phyloP scores from a whole-genome alignment of 169 alveolate genomes.

The Babesia bigemina region DNA sequence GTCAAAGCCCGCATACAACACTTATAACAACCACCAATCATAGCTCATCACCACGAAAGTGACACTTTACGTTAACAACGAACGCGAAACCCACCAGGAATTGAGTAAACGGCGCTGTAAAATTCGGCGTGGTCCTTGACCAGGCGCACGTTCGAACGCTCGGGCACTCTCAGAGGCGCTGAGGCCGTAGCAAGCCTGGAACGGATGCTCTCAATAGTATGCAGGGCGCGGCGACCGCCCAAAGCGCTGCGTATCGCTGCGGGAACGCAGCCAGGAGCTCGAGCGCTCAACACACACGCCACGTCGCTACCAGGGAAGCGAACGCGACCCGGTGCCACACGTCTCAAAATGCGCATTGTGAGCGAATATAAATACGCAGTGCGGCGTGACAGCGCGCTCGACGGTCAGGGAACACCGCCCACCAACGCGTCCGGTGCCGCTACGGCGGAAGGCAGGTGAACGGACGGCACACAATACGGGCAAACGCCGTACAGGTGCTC shows the following conservation, averaged over 20 bases:
- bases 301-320: slow-evolving; percentile 16
- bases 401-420: slow-evolving; percentile 8
- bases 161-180: slow-evolving; percentile 9
- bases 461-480: neutral
- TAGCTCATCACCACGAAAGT: neutral
- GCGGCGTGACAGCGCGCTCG: neutral
- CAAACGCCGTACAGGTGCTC: too few species aligned
- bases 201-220: slow-evolving; percentile 5
- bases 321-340: neutral
- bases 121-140: slow-evolving; percentile 37
- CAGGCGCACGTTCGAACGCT: slow-evolving; percentile 31
- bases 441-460: slow-evolving; percentile 1
- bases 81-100: slow-evolving; percentile 23
- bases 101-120: slow-evolving; percentile 19
- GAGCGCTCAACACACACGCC: slow-evolving; percentile 17
- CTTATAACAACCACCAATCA: neutral
- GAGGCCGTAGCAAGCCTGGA: slow-evolving; percentile 11
- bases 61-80: neutral
- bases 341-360: slow-evolving; percentile 14
- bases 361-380: neutral
- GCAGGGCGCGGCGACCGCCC: slow-evolving; percentile 1
- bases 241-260: neutral
- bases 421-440: slow-evolving; percentile 8
- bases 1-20: neutral
- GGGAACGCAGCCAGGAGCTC: neutral